Evolutionary conservation across 192 early-diverging fungal genomes (phyloP).

Genomic region (Phycomyces blakesleeanus): DNA sequence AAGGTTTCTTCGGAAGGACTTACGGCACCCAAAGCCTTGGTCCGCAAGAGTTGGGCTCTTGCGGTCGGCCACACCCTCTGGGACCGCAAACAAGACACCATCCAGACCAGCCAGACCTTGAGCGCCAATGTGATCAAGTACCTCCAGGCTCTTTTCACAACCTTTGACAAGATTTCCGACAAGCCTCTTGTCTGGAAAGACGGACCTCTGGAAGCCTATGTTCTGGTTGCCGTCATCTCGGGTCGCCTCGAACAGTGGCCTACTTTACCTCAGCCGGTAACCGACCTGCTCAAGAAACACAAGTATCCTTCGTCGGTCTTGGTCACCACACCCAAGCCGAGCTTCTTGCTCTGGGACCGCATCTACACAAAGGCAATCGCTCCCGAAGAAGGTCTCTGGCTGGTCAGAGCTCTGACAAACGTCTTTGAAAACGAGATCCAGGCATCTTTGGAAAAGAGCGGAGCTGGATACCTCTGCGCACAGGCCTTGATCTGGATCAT

Average conservation of each 20-base stretch:
- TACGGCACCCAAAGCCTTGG: conserved; percentile 53
- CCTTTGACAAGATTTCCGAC: conserved; percentile 53
- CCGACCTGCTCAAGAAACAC: conserved; percentile 37
- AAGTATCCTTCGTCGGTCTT: conserved; percentile 37
- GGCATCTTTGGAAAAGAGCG: conserved; percentile 40
- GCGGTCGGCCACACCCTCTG: conserved; percentile 56
- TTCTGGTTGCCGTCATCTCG: conserved; percentile 52
- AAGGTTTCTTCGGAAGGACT: conserved; percentile 54
- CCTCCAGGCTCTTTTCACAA: conserved; percentile 44
- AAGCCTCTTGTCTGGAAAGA: conserved; percentile 58
- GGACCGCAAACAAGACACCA: conserved; percentile 36
- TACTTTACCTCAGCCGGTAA: conserved; percentile 10
- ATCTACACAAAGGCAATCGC: conserved; percentile 68
- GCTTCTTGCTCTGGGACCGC: conserved; percentile 80
- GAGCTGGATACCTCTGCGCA: conserved; percentile 36
- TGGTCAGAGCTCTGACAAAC: conserved; percentile 58
- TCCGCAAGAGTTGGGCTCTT: conserved; percentile 64
- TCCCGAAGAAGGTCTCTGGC: conserved; percentile 63
- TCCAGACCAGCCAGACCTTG: conserved; percentile 13
- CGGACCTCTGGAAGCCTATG: conserved; percentile 61
- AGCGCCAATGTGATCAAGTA: conserved; percentile 33
- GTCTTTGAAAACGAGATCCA: conserved; percentile 33
- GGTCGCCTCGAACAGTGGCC: conserved; percentile 39
- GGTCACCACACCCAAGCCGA: conserved; percentile 52
- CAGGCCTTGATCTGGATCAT: conserved; percentile 55